A percentile compares a stretch with the other conserved stretches of the same genome.
These are phyloP conservation scores for Alternaria metachromatica DNA, from an alignment of 2,329 filamentous ascomycete genomes.

Conservation along the genomic window DNA sequence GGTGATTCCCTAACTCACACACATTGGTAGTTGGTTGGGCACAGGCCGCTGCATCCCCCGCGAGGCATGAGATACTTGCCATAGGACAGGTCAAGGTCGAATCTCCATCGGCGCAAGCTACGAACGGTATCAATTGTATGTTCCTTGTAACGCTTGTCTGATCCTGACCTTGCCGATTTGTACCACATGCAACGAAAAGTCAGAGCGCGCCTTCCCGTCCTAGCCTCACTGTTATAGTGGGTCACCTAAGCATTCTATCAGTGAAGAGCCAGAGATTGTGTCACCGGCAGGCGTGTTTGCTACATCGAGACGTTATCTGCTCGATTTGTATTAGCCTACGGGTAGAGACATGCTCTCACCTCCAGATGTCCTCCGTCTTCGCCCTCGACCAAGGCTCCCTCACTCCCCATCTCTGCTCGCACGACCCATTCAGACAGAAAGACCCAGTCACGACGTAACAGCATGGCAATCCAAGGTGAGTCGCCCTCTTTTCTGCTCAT, in stretches of 20 bases:
- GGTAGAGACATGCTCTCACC: background rate
- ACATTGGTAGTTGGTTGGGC: background rate
- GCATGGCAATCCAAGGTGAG: background rate
- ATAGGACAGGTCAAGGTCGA: background rate
- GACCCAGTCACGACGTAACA: too few relatives aligned
- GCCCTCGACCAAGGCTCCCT: too few relatives aligned
- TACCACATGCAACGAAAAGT: background rate
- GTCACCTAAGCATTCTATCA: background rate
- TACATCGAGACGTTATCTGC: background rate
- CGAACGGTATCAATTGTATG: background rate
- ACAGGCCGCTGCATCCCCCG: background rate
- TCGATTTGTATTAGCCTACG: background rate
- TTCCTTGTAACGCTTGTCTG: background rate
- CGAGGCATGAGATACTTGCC: background rate
- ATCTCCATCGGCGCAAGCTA: background rate
- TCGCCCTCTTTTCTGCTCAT: background rate
- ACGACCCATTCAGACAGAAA: too few relatives aligned
- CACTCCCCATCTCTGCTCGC: too few relatives aligned
- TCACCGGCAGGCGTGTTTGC: background rate
- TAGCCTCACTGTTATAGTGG: background rate
- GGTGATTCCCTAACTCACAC: background rate
- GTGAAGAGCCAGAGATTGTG: background rate
- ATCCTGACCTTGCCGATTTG: background rate
- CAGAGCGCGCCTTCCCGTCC: background rate
- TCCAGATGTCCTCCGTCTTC: too few relatives aligned